Evolutionary conservation across 805 yeast species (phyloP).

Genomic region (Wickerhamiella lipophila): DNA sequence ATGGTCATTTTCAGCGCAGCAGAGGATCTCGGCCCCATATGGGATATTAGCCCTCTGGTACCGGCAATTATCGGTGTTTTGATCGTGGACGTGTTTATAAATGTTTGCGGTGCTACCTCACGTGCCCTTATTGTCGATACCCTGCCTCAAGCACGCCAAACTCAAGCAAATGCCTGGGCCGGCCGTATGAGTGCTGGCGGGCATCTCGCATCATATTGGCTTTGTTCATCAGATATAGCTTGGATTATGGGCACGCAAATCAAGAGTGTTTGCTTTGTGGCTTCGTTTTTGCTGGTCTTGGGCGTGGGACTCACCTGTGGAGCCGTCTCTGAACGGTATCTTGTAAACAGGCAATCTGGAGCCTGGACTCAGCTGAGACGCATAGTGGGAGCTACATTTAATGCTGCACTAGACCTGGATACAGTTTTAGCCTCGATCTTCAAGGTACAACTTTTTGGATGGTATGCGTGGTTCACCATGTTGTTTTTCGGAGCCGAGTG

Average conservation of each 20-base stretch:
- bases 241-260: conserved; percentile 35
- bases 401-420: conserved; percentile 29
- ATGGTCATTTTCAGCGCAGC: conserved; percentile 34
- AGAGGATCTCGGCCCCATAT: conserved; percentile 14
- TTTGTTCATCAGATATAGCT: conserved; percentile 39
- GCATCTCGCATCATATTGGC: conserved; percentile 43
- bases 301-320: conserved; percentile 33
- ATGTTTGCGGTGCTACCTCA: conserved; percentile 46
- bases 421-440: conserved; percentile 41
- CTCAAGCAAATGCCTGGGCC: conserved; percentile 52
- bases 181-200: conserved; percentile 50
- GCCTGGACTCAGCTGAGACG: background rate
- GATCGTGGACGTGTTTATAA: conserved; percentile 46
- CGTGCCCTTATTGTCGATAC: conserved; percentile 52
- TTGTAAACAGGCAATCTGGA: conserved; percentile 24
- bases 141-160: conserved; percentile 45
- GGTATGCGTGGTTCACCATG: conserved; percentile 60
- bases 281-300: conserved; percentile 32
- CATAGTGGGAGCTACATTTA: background rate
- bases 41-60: conserved; percentile 21
- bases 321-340: conserved; percentile 38
- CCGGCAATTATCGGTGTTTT: conserved; percentile 33
- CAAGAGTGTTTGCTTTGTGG: conserved; percentile 36
- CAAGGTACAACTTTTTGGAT: conserved; percentile 47
- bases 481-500: conserved; percentile 52